Evolutionary conservation across 306 rosid species (phyloP), one percentile per base, ranked within the genome.

Genomic region (Styphnolobium japonicum): DNA sequence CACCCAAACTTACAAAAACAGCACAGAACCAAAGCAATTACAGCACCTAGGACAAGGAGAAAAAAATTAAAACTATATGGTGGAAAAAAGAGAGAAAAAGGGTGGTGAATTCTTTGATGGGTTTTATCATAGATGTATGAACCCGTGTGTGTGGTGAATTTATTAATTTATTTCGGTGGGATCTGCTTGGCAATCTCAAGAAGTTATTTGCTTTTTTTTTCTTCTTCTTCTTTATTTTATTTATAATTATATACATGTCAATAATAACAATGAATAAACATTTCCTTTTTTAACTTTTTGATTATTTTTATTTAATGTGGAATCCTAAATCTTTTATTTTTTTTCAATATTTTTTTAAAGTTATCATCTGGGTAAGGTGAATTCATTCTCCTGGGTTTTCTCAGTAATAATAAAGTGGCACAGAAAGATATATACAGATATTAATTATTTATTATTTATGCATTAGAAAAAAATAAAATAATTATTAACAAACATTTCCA

Each of bases 161-260:
- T 86, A 88, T 80, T 89, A 81, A 79, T 88, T 90, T 89, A 80
- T 86, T 88, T 89, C 78, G 88, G 87, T 92, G 93, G 96, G 94
- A 92, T 87, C 93, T 86, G 88, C 91, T 85, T 87, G 86, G 83
- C 94, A 89, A 92, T 89, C 90, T 86, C 89, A 83, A 90, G 74
- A 82, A 75, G 15, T 45, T 82, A 51, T 52, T 81, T 81, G 1
- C 37, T 6, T 51, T 49, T 37, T 48, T 76, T 19, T 15, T 45
- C 4, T 51, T 22, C 71, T 5, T 27, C 57, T 21, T 68, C 11
- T 71, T 39, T 56, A 1, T 51, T 71, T 55, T 9, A 27, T 53
- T 10, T 51, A 37, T n/a, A n/a, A n/a, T n/a, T n/a, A n/a, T n/a
- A n/a, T 45, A 7, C 21, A 31, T 22, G 15, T 9, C 39, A 61